Base-by-base conservation (phyloP, 2,329 filamentous ascomycete genomes). In the Aspergillus awamori region DNA sequence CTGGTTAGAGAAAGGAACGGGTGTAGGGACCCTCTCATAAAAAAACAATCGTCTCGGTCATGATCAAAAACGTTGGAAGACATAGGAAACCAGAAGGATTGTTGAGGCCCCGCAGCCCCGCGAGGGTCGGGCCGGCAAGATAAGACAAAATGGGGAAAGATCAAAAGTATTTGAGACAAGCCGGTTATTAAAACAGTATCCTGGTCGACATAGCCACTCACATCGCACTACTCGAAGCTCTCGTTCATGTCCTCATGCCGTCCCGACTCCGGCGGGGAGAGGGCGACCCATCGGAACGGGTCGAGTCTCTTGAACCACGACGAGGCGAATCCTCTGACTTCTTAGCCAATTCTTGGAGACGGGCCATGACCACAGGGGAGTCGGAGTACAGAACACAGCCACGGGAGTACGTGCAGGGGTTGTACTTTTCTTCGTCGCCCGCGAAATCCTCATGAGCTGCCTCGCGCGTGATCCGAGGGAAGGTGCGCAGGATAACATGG, bases 381-480 rank as follows among this genome's bases (percentile, higher is more conserved):
- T 84, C 80, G 20, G 82, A 80, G 67, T 82, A 84, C 28, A 86
- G 69, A 49, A 82, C 80, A 33, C 80, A 68, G 7, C 83, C 83
- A 26, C 76, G 72, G 41, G 82, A 79, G 65, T 83, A 85, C n/a
- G 82, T 72, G 66, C 79, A 82, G 1, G 70, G 61, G 3, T 61
- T 70, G 8, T 78, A 79, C 53, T 78, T 76, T 59, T 83, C 81
- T 43, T 74, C 72, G 53, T 82, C 81, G 38, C 77, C 76, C 3
- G 79, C 76, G 68, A 83, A 81, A 58, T 79, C 76, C 58, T 78
- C 76, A 59, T 83, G 82, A 13, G 80, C 80, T 13, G 80, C 74
- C 68, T 85, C 83, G n/a, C 83, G 80, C 51, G 77, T 75, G 45
- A 85, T 81, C 53, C 81, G 79, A 2, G 83, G 83, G 71, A 84